Percentiles rank a stretch among this genome's conserved stretches.
Evolutionary conservation across 2,329 filamentous ascomycete genomes (phyloP).

Genomic region (Phaeosphaeriaceae sp.): DNA sequence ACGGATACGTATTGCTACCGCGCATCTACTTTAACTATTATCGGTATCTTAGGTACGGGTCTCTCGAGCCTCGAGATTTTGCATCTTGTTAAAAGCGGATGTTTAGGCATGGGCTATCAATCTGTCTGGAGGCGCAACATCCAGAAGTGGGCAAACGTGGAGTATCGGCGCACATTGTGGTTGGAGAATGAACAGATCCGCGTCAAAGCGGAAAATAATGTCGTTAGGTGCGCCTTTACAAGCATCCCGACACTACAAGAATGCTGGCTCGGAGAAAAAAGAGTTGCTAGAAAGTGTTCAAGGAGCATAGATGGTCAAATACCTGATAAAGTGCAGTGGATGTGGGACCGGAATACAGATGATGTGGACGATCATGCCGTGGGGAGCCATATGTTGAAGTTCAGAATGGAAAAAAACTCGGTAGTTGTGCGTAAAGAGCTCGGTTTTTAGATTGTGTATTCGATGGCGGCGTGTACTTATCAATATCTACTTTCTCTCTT

Average conservation of each 20-base stretch:
- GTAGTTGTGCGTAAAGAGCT: conserved; percentile 17
- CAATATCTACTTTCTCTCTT: too few species aligned
- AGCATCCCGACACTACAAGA: conserved; percentile 12
- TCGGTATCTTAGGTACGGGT: conserved; percentile 5
- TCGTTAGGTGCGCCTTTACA: conserved; percentile 18
- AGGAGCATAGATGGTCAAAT: not conserved
- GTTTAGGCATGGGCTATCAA: conserved; percentile 22
- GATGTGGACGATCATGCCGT: not conserved
- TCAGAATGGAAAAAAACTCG: conserved; percentile 15
- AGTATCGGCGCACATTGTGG: conserved; percentile 17
- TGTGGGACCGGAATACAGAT: conserved; percentile 23
- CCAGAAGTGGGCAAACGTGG: conserved; percentile 12
- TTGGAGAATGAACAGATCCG: conserved; percentile 14
- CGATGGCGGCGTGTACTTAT: too few species aligned
- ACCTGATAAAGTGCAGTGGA: conserved; percentile 8
- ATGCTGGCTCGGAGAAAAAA: conserved; percentile 21
- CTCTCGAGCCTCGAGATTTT: conserved; percentile 13
- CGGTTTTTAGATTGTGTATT: conserved; percentile 3
- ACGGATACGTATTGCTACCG: conserved; percentile 23
- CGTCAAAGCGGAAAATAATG: conserved; percentile 21
- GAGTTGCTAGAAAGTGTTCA: conserved; percentile 17
- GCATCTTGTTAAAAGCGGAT: conserved; percentile 15
- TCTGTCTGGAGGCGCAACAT: conserved; percentile 22
- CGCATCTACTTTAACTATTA: conserved; percentile 13
- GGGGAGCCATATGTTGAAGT: conserved; percentile 6